Percentiles rank a stretch among this genome's conserved stretches.
These are phyloP conservation scores for Apophysomyces ossiformis DNA, from an alignment of 371 early-diverging fungal species.

Conservation along the genomic window DNA sequence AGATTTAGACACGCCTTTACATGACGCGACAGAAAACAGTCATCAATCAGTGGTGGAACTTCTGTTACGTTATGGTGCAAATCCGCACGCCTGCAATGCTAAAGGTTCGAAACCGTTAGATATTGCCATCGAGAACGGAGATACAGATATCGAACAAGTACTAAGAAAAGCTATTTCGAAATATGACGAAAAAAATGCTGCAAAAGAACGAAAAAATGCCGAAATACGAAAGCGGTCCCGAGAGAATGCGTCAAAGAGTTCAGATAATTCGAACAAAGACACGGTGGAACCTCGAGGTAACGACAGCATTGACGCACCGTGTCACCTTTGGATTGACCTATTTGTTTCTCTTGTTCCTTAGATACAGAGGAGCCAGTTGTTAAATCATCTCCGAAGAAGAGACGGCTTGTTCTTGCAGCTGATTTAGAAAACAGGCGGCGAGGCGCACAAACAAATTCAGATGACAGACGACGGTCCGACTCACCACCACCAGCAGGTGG, in stretches of 20 bases:
- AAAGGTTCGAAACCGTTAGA: conserved; percentile 62
- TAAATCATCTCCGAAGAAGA: conserved; percentile 29
- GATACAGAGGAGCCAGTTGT: conserved; percentile 6
- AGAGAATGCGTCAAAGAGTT: not conserved
- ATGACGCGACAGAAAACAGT: conserved; percentile 78
- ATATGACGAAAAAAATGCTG: conserved; percentile 15
- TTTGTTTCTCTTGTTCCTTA: not conserved
- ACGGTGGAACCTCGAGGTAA: not conserved
- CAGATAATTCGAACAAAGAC: not conserved
- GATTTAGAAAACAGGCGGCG: conserved; percentile 22
- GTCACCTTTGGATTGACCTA: not conserved
- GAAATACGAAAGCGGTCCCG: not conserved
- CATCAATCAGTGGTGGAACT: conserved; percentile 65
- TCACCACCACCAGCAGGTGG: not conserved
- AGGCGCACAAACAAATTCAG: not conserved
- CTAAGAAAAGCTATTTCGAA: conserved; percentile 17
- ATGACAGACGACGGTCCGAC: not conserved
- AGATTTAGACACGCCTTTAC: conserved; percentile 79
- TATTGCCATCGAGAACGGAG: conserved; percentile 57
- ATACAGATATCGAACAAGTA: conserved; percentile 37
- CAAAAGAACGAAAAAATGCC: not conserved
- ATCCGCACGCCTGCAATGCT: conserved; percentile 50
- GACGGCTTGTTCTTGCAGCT: conserved; percentile 35
- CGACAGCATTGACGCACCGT: not conserved
- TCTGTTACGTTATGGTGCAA: conserved; percentile 66